These are phyloP conservation scores for Scedosporium dehoogii DNA, from an alignment of 2,329 filamentous ascomycete genomes.

Conservation along the genomic window DNA sequence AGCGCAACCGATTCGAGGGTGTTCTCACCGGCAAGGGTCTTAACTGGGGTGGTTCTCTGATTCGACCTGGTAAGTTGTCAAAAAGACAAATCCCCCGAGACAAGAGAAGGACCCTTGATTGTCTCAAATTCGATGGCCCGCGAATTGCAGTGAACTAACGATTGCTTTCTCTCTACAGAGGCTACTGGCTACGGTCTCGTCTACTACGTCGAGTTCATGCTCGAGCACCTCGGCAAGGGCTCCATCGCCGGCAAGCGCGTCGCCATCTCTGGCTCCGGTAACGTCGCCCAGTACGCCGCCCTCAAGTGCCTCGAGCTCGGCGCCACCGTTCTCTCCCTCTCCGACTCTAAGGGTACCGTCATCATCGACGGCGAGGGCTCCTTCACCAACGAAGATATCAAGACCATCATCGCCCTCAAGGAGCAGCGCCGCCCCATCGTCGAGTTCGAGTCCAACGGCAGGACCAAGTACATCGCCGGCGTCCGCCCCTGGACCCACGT, in stretches of 20 bases:
- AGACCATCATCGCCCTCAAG: slow-evolving; percentile 76
- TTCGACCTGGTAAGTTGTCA: slow-evolving; percentile 55
- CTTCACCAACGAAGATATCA: slow-evolving; percentile 72
- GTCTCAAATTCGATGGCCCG: too few species aligned
- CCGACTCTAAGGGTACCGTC: slow-evolving; percentile 80
- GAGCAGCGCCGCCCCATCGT: slow-evolving; percentile 75
- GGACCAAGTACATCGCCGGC: slow-evolving; percentile 79
- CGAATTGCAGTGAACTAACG: background rate
- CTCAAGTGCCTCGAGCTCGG: slow-evolving; percentile 96
- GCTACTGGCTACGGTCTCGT: slow-evolving; percentile 94
- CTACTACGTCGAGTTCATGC: slow-evolving; percentile 96
- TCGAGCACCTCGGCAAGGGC: slow-evolving; percentile 79
- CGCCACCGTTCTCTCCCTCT: slow-evolving; percentile 83
- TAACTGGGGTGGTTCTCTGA: slow-evolving; percentile 85
- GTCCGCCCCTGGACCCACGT: slow-evolving; percentile 88
- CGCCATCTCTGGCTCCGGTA: slow-evolving; percentile 91
- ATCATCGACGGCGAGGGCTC: slow-evolving; percentile 60
- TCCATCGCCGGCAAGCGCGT: slow-evolving; percentile 85
- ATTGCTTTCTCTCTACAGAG: slow-evolving; percentile 40
- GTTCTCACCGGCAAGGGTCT: slow-evolving; percentile 93
- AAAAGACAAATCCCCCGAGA: too few species aligned
- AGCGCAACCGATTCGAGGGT: slow-evolving; percentile 88
- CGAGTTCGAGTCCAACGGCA: slow-evolving; percentile 53
- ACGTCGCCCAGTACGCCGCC: slow-evolving; percentile 95
- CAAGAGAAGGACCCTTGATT: too few species aligned